These are phyloP conservation scores for Ilyonectria sp. DNA, from an alignment of 2,329 filamentous ascomycete genomes.

Conservation along the genomic window DNA sequence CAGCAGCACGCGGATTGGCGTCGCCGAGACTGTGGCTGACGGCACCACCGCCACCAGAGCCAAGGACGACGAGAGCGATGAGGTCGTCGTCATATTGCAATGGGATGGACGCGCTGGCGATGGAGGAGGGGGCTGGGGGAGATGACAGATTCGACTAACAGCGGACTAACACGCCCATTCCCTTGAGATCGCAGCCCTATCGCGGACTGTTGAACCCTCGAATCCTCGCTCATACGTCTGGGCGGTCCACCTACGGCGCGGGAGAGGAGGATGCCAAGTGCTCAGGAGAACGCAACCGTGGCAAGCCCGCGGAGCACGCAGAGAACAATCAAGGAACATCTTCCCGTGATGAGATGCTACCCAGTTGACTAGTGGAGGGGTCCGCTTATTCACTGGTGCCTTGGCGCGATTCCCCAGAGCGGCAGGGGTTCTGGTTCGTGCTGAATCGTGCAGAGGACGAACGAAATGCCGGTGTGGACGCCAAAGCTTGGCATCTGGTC, in stretches of 20 bases:
- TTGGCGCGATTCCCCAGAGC: slow-evolving; percentile 44
- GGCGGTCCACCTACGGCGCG: slow-evolving; percentile 3
- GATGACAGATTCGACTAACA: slow-evolving; percentile 1
- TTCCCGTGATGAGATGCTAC: background rate
- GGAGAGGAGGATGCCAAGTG: background rate
- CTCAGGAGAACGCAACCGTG: background rate
- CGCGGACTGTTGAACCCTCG: background rate
- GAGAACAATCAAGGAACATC: background rate
- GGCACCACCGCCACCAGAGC: slow-evolving; percentile 25
- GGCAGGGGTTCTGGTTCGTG: slow-evolving; percentile 17
- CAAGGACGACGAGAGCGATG: slow-evolving; percentile 27
- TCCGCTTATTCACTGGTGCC: slow-evolving; percentile 17
- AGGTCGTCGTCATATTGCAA: slow-evolving; percentile 36
- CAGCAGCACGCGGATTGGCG: slow-evolving; percentile 50
- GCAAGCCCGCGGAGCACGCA: background rate
- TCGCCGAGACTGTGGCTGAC: slow-evolving; percentile 38
- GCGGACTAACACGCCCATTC: slow-evolving; percentile 11
- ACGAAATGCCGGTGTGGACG: background rate
- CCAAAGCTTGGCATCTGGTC: slow-evolving; percentile 19
- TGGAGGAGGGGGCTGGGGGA: background rate
- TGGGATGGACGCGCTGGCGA: background rate
- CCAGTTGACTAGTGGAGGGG: background rate
- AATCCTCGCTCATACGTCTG: background rate
- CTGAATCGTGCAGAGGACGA: background rate
- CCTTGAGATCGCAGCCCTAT: slow-evolving; percentile 3